phyloP scores from a whole-genome alignment of 2,329 filamentous ascomycete species.

The Fusarium austroafricanum region DNA sequence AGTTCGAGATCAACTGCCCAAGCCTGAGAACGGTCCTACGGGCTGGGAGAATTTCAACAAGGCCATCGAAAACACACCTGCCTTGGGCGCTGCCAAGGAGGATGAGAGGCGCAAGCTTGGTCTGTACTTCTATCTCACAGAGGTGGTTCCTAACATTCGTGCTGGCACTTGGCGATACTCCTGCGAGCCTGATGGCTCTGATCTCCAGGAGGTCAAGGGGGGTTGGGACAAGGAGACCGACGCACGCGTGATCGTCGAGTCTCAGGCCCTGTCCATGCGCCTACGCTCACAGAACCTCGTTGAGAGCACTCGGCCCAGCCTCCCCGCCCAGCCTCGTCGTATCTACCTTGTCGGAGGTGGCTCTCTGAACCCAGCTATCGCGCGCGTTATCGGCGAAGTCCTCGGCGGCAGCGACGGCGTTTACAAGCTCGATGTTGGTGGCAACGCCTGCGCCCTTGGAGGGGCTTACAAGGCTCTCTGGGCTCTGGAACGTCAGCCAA shows the following conservation, averaged over 20 bases:
- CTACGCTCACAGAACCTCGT: constrained; percentile 86
- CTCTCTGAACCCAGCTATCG: constrained; percentile 89
- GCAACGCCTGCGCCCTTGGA: constrained; percentile 93
- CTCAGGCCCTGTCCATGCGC: constrained; percentile 91
- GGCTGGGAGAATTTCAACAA: constrained; percentile 87
- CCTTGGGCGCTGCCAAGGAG: constrained; percentile 69
- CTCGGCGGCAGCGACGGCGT: constrained; percentile 91
- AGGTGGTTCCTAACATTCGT: constrained; percentile 92
- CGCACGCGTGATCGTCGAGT: constrained; percentile 89
- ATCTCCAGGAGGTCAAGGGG: constrained; percentile 53
- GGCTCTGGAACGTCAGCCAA: constrained; percentile 77
- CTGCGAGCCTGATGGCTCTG: constrained; percentile 66
- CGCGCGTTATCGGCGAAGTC: constrained; percentile 85
- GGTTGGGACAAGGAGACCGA: constrained; percentile 72
- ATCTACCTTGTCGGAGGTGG: constrained; percentile 97
- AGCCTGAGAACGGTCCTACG: constrained; percentile 57
- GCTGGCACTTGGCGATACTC: constrained; percentile 89
- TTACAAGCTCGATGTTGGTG: constrained; percentile 92
- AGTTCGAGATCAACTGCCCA: constrained; percentile 83
- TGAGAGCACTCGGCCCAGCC: constrained; percentile 58
- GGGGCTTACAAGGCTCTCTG: constrained; percentile 97
- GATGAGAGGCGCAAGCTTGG: constrained; percentile 79
- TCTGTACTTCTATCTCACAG: constrained; percentile 93
- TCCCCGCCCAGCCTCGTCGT: constrained; percentile 86
- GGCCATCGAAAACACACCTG: constrained; percentile 73